Percentiles rank a stretch among this genome's conserved stretches.
Evolutionary conservation across 805 yeast genomes (phyloP).

Genomic region (Kodamaea kaohsiungensis): DNA sequence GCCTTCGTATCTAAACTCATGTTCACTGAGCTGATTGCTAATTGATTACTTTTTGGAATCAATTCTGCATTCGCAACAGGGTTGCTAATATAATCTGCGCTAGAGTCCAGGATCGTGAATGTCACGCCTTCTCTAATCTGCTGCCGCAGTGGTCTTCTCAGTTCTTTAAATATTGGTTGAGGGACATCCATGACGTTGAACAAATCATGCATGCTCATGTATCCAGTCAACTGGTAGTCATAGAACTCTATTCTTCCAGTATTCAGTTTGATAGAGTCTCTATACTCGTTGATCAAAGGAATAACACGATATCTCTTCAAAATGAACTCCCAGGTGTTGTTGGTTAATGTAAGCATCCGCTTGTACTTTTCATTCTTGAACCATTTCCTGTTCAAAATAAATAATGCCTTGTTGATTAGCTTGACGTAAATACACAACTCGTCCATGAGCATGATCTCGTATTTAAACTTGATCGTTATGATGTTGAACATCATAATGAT

Average conservation of each 20-base stretch:
- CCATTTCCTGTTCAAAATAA: slow-evolving; percentile 45
- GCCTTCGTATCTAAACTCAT: slow-evolving; percentile 17
- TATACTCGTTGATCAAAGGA: slow-evolving; percentile 27
- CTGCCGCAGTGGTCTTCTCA: not conserved
- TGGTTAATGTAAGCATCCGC: slow-evolving; percentile 45
- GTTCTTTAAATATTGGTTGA: slow-evolving; percentile 27
- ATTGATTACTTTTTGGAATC: slow-evolving; percentile 8
- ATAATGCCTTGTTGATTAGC: slow-evolving; percentile 42
- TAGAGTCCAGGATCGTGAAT: not conserved
- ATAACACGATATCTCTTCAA: slow-evolving; percentile 36
- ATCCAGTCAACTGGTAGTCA: slow-evolving; percentile 42
- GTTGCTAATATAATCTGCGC: slow-evolving; percentile 4
- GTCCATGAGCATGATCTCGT: slow-evolving; percentile 36
- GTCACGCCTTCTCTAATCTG: not conserved
- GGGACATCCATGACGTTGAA: slow-evolving; percentile 46
- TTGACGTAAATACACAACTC: slow-evolving; percentile 41
- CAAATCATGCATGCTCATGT: slow-evolving; percentile 40
- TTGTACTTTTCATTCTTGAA: slow-evolving; percentile 48
- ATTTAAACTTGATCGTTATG: slow-evolving; percentile 52
- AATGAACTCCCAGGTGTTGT: slow-evolving; percentile 44
- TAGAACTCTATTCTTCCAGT: slow-evolving; percentile 31
- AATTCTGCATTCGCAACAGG: slow-evolving; percentile 3
- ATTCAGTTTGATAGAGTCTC: slow-evolving; percentile 16
- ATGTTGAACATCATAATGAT: slow-evolving; percentile 53
- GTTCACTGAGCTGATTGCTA: slow-evolving; percentile 7